Conservation (phyloP, 345 rosid genomes). For the Firmiana major region DNA sequence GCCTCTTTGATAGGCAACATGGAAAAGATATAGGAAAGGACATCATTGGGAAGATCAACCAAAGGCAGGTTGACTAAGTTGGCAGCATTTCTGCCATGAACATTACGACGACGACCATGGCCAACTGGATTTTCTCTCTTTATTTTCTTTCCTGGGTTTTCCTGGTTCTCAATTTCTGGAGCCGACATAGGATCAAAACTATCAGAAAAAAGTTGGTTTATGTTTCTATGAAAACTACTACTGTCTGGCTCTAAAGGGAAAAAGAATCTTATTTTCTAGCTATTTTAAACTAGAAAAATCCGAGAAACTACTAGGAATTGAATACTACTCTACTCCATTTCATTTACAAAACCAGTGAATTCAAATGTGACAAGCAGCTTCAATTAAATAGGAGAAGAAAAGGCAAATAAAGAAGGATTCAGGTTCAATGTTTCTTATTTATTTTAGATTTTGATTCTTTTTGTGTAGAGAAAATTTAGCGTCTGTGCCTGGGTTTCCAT, state of each 20-base stretch:
- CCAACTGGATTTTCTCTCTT: neutral
- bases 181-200: neutral
- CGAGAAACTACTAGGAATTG: neutral
- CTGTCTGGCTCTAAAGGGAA: no score
- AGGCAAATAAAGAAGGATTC: neutral
- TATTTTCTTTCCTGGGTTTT: neutral
- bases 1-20: constrained; percentile 7
- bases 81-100: neutral
- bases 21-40: neutral
- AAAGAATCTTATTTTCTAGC: no score
- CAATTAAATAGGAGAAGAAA: neutral
- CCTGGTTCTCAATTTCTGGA: neutral
- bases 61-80: neutral
- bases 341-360: neutral
- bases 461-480: neutral
- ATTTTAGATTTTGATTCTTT: neutral
- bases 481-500: neutral
- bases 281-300: neutral
- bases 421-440: no score
- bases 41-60: neutral
- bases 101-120: neutral
- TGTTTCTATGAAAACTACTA: no score
- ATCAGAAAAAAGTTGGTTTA: no score
- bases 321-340: no score
- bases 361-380: neutral